Evolutionary conservation across 306 rosid species (phyloP), one percentile per base, ranked within the genome.

Genomic region (Cicer bijugum): DNA sequence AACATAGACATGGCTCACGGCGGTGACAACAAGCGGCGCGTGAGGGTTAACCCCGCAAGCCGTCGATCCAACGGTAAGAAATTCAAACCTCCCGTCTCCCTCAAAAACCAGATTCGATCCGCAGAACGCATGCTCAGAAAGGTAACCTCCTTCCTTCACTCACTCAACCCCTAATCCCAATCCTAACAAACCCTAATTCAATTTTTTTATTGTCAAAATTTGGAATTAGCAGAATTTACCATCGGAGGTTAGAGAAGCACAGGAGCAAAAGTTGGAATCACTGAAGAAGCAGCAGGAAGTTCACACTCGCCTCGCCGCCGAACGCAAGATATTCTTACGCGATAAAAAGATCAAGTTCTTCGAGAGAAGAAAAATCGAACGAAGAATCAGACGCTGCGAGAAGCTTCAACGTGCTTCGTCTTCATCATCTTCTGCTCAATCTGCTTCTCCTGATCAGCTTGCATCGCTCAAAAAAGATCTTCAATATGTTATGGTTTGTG

Each of bases 31-130:
- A 94, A 94, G 81, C 97, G 99, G 76, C 86, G 96, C 80, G 95
- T 74, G 43, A 80, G 83, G 75, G 74, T 86, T 46, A 89, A 87
- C 69, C 83, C 93, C 7, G 69, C 96, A 0, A 88, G 78, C 12
- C 96, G 96, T 39, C 90, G 96, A 61, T 89, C 97, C 19, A 76
- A 79, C 23, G 81, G 85, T 65, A 94, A 94, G 86, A 90, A 87
- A 82, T 85, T 91, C 70, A 94, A 91, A 78, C 76, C 96, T 12
- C 60, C 95, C 23, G 92, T 86, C 44, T 88, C 97, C 35, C 97
- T 94, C 78, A 94, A 94, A 84, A 91, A 94, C 82, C 96, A 89
- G 89, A 89, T 94, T 82, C 93, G 99, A 55, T 94, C 99, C 65
- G 64, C 82, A 4, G 97, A 91, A 83, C 99, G 99, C 71, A 83